These are phyloP conservation scores for Alternaria panax DNA, from an alignment of 2,329 filamentous ascomycete genomes.

Conservation along the genomic window DNA sequence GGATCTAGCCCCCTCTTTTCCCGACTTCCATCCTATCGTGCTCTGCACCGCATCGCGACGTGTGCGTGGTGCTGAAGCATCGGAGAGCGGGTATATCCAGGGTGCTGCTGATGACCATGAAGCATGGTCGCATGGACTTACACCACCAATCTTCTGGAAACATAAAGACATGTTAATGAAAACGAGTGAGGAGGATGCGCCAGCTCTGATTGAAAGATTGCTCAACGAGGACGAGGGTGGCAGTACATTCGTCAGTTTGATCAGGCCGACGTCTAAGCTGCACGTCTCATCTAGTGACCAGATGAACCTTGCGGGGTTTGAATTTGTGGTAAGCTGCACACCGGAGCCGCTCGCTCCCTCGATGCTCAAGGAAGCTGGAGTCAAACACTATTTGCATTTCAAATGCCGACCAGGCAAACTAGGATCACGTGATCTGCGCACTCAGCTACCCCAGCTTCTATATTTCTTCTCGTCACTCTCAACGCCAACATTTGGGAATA, in stretches of 20 bases:
- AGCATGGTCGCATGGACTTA: conserved; percentile 86
- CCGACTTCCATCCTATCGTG: conserved; percentile 74
- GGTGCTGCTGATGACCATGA: conserved; percentile 95
- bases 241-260: conserved; percentile 43
- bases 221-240: conserved; percentile 31
- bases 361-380: conserved; percentile 17
- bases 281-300: conserved; percentile 52
- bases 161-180: conserved; percentile 67
- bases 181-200: conserved; percentile 70
- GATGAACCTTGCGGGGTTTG: conserved; percentile 47
- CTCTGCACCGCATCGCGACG: conserved; percentile 85
- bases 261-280: conserved; percentile 53
- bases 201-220: conserved; percentile 58
- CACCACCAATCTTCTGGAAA: conserved; percentile 79
- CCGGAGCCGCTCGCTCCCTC: conserved; percentile 46
- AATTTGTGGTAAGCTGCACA: conserved; percentile 55
- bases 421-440: conserved; percentile 82
- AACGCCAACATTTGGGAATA: neutral
- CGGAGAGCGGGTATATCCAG: conserved; percentile 83
- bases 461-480: conserved; percentile 55
- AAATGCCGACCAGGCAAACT: conserved; percentile 75
- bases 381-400: conserved; percentile 63
- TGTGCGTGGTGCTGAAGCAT: conserved; percentile 71
- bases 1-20: conserved; percentile 56
- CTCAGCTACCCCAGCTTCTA: conserved; percentile 69